Conservation (phyloP, 2,329 filamentous ascomycete species). For the Westerdykella ornata region DNA sequence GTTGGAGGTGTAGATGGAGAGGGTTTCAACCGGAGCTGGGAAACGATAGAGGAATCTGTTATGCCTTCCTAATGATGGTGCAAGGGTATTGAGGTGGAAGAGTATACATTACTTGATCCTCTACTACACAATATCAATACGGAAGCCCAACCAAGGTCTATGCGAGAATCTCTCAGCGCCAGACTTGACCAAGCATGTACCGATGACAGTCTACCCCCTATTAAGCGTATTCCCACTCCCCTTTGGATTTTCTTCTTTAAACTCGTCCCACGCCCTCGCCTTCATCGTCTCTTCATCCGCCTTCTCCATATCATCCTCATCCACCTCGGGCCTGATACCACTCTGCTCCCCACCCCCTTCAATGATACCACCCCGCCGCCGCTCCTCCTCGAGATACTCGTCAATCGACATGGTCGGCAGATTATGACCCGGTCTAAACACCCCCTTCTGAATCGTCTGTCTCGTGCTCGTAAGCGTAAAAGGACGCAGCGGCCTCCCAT, state of each 20-base stretch:
- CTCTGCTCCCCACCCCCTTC: constrained; percentile 80
- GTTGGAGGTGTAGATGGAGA: not conserved
- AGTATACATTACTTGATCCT: not conserved
- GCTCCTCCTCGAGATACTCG: constrained; percentile 92
- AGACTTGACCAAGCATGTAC: not conserved
- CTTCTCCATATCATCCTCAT: constrained; percentile 87
- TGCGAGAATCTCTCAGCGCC: too few species aligned
- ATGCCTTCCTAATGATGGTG: too few species aligned
- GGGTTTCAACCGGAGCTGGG: too few species aligned
- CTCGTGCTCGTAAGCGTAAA: constrained; percentile 79
- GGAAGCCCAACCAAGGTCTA: too few species aligned
- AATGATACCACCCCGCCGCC: constrained; percentile 75
- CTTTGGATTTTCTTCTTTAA: constrained; percentile 78
- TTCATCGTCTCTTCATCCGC: constrained; percentile 89
- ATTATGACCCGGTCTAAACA: constrained; percentile 87
- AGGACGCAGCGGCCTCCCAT: constrained; percentile 80
- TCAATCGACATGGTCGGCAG: constrained; percentile 97
- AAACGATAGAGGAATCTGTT: too few species aligned
- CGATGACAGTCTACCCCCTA: constrained; percentile 48
- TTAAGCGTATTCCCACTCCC: constrained; percentile 79
- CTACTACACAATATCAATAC: too few species aligned
- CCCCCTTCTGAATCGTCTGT: constrained; percentile 66
- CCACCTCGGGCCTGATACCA: constrained; percentile 60
- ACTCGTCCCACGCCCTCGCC: constrained; percentile 92
- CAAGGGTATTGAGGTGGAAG: too few species aligned